Evolutionary conservation across 1,139 yeast genomes (phyloP).

Genomic region (Pneumocystis carinii): DNA sequence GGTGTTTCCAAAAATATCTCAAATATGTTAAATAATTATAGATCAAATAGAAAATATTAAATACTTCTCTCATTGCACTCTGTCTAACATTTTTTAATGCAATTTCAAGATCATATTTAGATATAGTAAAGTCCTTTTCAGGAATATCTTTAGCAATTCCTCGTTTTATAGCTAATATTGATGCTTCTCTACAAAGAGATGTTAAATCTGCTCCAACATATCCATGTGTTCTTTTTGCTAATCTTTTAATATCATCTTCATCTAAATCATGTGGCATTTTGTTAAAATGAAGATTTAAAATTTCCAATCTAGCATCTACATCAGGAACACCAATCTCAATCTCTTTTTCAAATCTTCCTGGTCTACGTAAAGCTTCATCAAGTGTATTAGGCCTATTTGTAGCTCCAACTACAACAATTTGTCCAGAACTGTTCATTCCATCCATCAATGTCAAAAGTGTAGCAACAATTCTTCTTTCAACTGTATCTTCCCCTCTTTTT

Average conservation of each 20-base stretch:
- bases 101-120: constrained; percentile 40
- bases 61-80: constrained; percentile 89
- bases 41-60: not conserved
- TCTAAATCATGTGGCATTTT: constrained; percentile 57
- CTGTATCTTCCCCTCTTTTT: constrained; percentile 54
- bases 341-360: constrained; percentile 89
- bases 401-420: constrained; percentile 67
- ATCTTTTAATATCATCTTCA: constrained; percentile 34
- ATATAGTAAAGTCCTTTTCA: constrained; percentile 28
- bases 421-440: constrained; percentile 46
- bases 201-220: constrained; percentile 92
- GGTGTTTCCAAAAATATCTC: constrained; percentile 67
- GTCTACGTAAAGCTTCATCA: constrained; percentile 78
- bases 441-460: constrained; percentile 81
- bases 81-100: constrained; percentile 75
- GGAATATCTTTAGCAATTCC: constrained; percentile 31
- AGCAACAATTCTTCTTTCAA: constrained; percentile 79
- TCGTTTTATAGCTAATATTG: constrained; percentile 62
- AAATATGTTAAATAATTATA: not conserved
- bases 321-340: constrained; percentile 97
- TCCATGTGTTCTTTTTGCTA: constrained; percentile 81
- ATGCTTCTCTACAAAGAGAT: constrained; percentile 78
- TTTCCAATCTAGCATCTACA: constrained; percentile 85
- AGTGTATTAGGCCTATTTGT: constrained; percentile 67
- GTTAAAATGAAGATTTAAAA: constrained; percentile 45